Conservation (phyloP, 2,329 filamentous ascomycete species). For the Ophioceras dolichostomum region DNA sequence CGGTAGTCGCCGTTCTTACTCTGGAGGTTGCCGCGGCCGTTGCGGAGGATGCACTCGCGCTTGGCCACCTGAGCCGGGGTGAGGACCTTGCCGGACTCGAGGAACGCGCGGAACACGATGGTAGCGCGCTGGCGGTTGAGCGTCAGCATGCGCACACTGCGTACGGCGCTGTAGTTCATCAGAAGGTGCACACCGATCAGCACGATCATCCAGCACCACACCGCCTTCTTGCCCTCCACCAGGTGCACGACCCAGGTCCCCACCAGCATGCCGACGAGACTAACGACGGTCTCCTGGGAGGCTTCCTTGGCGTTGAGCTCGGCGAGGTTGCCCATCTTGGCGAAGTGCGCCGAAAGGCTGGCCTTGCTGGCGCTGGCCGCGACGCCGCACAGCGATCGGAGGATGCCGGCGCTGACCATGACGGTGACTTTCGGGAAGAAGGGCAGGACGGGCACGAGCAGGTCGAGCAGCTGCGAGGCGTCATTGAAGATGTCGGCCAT, state of each 20-base stretch:
- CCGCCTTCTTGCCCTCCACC: slow-evolving; percentile 57
- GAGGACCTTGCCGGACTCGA: slow-evolving; percentile 38
- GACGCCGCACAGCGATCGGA: slow-evolving; percentile 67
- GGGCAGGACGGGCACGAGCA: slow-evolving; percentile 63
- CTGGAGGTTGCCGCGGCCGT: slow-evolving; percentile 29
- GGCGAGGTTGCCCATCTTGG: slow-evolving; percentile 71
- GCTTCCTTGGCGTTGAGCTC: slow-evolving; percentile 94
- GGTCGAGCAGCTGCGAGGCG: slow-evolving; percentile 72
- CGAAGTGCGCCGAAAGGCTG: slow-evolving; percentile 84
- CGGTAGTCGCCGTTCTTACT: slow-evolving; percentile 21
- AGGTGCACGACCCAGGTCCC: slow-evolving; percentile 72
- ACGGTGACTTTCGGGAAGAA: slow-evolving; percentile 33
- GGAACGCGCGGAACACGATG: slow-evolving; percentile 54
- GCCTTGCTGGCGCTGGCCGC: slow-evolving; percentile 85
- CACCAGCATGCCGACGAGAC: slow-evolving; percentile 72
- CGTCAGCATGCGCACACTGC: slow-evolving; percentile 68
- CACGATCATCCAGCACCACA: slow-evolving; percentile 59
- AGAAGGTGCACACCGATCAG: slow-evolving; percentile 67
- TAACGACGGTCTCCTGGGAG: slow-evolving; percentile 89
- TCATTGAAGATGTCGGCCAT: slow-evolving; percentile 86
- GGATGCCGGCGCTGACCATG: slow-evolving; percentile 35
- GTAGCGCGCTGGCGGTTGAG: slow-evolving; percentile 81
- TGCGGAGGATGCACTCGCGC: slow-evolving; percentile 53
- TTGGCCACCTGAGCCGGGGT: slow-evolving; percentile 54
- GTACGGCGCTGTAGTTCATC: slow-evolving; percentile 79